Evolutionary conservation across 2,329 filamentous ascomycete genomes (phyloP).

Genomic region (Sclerotinia minor): DNA sequence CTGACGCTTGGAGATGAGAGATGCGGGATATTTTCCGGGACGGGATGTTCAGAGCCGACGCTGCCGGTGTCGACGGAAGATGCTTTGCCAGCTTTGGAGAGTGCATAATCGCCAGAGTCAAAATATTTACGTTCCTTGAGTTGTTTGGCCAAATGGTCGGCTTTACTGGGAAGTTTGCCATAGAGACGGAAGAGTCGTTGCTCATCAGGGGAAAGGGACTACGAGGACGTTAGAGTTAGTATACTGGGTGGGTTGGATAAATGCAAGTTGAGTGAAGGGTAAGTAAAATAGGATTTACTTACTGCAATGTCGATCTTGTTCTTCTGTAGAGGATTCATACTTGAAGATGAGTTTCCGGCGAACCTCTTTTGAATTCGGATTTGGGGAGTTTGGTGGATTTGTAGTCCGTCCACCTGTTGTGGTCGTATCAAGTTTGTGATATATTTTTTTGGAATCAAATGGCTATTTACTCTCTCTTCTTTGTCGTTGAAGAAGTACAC

Average conservation of each 20-base stretch:
- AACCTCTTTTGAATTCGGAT: not conserved
- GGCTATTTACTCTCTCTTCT: constrained; percentile 13
- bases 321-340: constrained; percentile 97
- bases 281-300: constrained; percentile 46
- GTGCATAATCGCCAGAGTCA: constrained; percentile 92
- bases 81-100: constrained; percentile 96
- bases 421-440: constrained; percentile 2
- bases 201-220: constrained; percentile 93
- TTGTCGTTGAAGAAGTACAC: constrained; percentile 9
- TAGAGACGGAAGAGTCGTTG: constrained; percentile 96
- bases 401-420: not conserved
- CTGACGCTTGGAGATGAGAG: constrained; percentile 62
- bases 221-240: constrained; percentile 27
- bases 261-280: not conserved
- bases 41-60: constrained; percentile 91
- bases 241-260: constrained; percentile 10
- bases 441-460: constrained; percentile 5
- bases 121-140: constrained; percentile 99
- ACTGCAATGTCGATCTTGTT: constrained; percentile 98
- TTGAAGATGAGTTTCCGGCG: constrained; percentile 37
- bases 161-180: constrained; percentile 95
- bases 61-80: constrained; percentile 90
- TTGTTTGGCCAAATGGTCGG: constrained; percentile 96
- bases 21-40: constrained; percentile 93
- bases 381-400: not conserved